Base-by-base conservation (phyloP, 768 basidiomycete species). In the Chalciporus sphaerocephalus region DNA sequence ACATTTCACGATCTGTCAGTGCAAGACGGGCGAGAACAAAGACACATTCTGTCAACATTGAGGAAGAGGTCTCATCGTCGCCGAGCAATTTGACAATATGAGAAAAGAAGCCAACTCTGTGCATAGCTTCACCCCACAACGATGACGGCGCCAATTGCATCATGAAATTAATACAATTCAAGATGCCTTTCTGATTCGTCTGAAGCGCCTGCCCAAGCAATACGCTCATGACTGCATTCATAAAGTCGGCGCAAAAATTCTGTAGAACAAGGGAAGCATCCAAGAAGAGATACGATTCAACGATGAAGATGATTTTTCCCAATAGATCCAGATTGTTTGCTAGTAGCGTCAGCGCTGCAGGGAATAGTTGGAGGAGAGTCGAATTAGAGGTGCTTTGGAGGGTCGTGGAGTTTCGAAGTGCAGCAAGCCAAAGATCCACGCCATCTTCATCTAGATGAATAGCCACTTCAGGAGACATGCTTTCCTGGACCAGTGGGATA, bases 231-330 rank as follows among this genome's bases (percentile, higher is more conserved):
- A 80, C 74, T 2, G 83, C 79, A 11, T 64, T 60, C 65, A 88
- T 82, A 17, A 91, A 57, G 23, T 80, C 73, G n/a, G 64, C 47
- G 6, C 76, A 76, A 56, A 73, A 74, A 11, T 62, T 69, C 87
- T 91, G 77, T 38, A 92, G 62, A 47, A 93, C 72, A 9, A 67
- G 56, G 15, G 65, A 48, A 0, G 79, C 79, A 62, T 89, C 85
- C 15, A 89, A 71, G n/a, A 95, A 62, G 47, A 89, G 69, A 60
- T 92, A 94, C 5, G 85, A 83, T 59, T 91, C 87, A 18, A 90
- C 54, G 44, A 93, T 79, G 46, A 67, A 69, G 15, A 78, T 78
- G 21, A 83, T 74, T 42, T 74, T 81, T 12, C 86, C 87, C 16
- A 92, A 68, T 17, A 91, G 63, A 53, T 93, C 91, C 35, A 90